A percentile compares a stretch with the other conserved stretches of the same genome.
These are phyloP conservation scores for Pichia nanzhaoensis DNA, from an alignment of 805 yeast species.

Conservation along the genomic window DNA sequence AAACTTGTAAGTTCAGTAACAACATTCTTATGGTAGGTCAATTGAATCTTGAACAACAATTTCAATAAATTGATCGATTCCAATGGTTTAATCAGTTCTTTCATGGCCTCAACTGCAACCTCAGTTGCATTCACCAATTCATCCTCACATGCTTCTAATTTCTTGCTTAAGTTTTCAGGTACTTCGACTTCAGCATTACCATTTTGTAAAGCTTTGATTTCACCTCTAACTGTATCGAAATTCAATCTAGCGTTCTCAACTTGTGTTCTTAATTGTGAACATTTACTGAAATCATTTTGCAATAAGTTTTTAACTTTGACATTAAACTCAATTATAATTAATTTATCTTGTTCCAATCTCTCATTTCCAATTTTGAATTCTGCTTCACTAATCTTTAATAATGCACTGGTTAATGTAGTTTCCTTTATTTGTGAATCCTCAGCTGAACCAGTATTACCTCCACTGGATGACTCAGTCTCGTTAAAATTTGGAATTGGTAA, in stretches of 20 bases:
- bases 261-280: slow-evolving; percentile 52
- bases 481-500: slow-evolving; percentile 5
- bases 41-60: slow-evolving; percentile 62
- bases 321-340: slow-evolving; percentile 55
- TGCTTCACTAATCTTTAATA: slow-evolving; percentile 47
- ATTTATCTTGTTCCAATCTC: slow-evolving; percentile 63
- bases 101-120: slow-evolving; percentile 73
- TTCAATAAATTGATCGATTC: slow-evolving; percentile 58
- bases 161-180: slow-evolving; percentile 45
- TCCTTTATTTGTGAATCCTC: slow-evolving; percentile 7
- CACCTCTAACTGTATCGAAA: slow-evolving; percentile 65
- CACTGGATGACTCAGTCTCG: not conserved
- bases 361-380: slow-evolving; percentile 61
- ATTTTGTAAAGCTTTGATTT: slow-evolving; percentile 34
- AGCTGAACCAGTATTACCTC: not conserved
- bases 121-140: slow-evolving; percentile 76
- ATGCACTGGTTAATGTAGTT: slow-evolving; percentile 44
- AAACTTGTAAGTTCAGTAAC: slow-evolving; percentile 40
- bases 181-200: slow-evolving; percentile 35
- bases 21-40: slow-evolving; percentile 53
- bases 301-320: slow-evolving; percentile 45
- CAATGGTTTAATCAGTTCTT: slow-evolving; percentile 59
- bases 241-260: slow-evolving; percentile 66
- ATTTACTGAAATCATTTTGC: slow-evolving; percentile 53
- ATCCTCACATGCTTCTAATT: slow-evolving; percentile 58